Evolutionary conservation across 1,139 yeast genomes (phyloP).

Genomic region (Hansenula sp.): DNA sequence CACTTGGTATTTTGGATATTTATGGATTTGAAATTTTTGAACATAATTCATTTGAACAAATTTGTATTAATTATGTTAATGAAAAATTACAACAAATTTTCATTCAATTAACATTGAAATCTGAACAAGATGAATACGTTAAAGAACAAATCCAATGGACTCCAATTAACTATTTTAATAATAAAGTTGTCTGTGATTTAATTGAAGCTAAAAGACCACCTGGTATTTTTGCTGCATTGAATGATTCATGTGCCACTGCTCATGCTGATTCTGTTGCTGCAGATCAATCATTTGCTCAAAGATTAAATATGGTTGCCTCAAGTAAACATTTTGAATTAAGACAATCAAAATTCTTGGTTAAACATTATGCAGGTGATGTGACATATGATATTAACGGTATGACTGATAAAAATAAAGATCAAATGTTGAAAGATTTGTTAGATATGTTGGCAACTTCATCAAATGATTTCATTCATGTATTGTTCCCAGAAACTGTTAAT

Average conservation of each 20-base stretch:
- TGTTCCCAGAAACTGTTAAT: conserved; percentile 80
- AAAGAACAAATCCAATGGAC: conserved; percentile 96
- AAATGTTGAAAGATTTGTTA: conserved; percentile 81
- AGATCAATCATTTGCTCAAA: conserved; percentile 92
- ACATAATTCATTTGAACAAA: conserved; percentile 88
- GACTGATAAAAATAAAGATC: conserved; percentile 98
- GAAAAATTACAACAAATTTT: conserved; percentile 95
- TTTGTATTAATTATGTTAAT: conserved; percentile 94
- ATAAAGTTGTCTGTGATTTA: conserved; percentile 93
- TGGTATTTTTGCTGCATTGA: conserved; percentile 93
- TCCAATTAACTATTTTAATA: conserved; percentile 94
- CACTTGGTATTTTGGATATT: conserved; percentile 94
- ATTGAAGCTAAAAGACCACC: conserved; percentile 95
- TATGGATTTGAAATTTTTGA: conserved; percentile 97
- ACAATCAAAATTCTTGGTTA: conserved; percentile 80
- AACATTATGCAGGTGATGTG: conserved; percentile 99
- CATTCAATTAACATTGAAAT: conserved; percentile 95
- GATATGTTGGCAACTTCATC: conserved; percentile 71
- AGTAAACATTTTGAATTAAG: conserved; percentile 91
- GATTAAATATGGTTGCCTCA: conserved; percentile 76
- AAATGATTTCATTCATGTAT: conserved; percentile 56
- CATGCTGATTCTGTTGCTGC: conserved; percentile 98
- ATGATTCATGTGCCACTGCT: conserved; percentile 97
- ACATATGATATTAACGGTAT: conserved; percentile 85
- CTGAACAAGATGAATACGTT: conserved; percentile 93